Base-by-base conservation (phyloP, 2,329 filamentous ascomycete species). In the Cladophialophora bantiana region DNA sequence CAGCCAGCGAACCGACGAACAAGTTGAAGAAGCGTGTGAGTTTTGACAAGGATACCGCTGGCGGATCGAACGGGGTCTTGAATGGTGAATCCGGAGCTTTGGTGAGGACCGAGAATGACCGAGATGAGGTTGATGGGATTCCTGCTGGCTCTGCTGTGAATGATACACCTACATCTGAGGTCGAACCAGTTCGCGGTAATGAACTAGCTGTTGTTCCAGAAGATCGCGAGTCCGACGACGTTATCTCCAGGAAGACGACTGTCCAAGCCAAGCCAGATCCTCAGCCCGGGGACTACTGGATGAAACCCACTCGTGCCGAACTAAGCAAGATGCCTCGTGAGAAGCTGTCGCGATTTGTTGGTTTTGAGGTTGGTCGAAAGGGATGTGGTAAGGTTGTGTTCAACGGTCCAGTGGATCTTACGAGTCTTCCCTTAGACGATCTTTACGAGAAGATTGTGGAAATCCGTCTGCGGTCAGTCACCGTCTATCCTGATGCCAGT, bases 321-420 rank as follows among this genome's bases (percentile, higher is more conserved):
- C 85, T 99, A 62, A 86, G 87, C 75, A 87, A 86, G 69, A 90
- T 98, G 90, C 91, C 90, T 75, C 88, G 90, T 48, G 85, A 91
- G 65, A 89, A 97, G 79, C 88, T 92, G 59, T 88, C 90, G 77
- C 88, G 87, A 69, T 87, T 98, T 31, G 81, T 84, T 7, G 85
- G 88, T 73, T 93, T 98, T 74, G 89, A 87, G 3, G 91, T 98
- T 55, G 95, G 95, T 31, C 92, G 95, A 64, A 83, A 91, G 32
- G 89, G 90, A 65, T 89, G 93, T 71, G 96, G 95, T 56, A 86
- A 88, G 64, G 90, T 99, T 70, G 87, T 86, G 31, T 99, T 99
- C 80, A 88, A 90, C 76, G 84, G 89, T 5, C 87, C 90, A 0
- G 93, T 97, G 38, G 94, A 99, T 78, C 84, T 99, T 31, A 94